Base-by-base conservation (phyloP, 768 basidiomycete species). In the Lentinula aciculospora region DNA sequence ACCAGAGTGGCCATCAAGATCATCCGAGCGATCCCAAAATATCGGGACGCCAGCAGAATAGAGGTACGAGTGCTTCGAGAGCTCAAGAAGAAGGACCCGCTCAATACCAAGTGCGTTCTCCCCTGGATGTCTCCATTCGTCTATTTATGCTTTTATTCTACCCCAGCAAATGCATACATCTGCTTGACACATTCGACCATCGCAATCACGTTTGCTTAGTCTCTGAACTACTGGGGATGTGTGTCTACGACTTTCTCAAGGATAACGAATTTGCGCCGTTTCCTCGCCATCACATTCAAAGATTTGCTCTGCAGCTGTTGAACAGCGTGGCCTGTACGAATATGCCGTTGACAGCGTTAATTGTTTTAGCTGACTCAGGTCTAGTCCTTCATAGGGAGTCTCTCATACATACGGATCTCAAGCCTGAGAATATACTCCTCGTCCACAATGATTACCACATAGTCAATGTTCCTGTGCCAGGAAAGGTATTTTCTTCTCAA, bases 241-340 rank as follows among this genome's bases (percentile, higher is more conserved):
- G 95, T 72, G 91, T 99, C 17, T 99, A 98, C 68, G 97, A 99
- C 69, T 99, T 98, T 71, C 79, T 99, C 66, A 98, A 98, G 79
- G 94, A 96, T 70, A 99, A 99, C 72, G 85, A 89, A 57, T 99
- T 98, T 73, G 85, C 89, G 34, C 93, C 97, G 5, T 99, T 99
- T 71, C 95, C 97, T 57, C 90, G 94, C 60, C 82, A 85, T 58
- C 97, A 99, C 70, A 98, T 99, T 50, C 96, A 98, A 75, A 85
- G 87, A 53, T 99, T 99, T 68, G 97, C 95, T 53, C 82, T 81
- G 61, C 94, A 97, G 70, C 77, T 99, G 58, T 80, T 98, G 58
- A 88, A 85, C 57, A 96, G 94, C 66, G 92, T 99, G 49, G 88
- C 91, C 40, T 99, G 97, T 98, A 73, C 65, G 94, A 81, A 44